Percentiles rank a stretch among this genome's conserved stretches.
Conservation (phyloP, 495 filamentous ascomycete species). For the Penicillium alfredii region DNA sequence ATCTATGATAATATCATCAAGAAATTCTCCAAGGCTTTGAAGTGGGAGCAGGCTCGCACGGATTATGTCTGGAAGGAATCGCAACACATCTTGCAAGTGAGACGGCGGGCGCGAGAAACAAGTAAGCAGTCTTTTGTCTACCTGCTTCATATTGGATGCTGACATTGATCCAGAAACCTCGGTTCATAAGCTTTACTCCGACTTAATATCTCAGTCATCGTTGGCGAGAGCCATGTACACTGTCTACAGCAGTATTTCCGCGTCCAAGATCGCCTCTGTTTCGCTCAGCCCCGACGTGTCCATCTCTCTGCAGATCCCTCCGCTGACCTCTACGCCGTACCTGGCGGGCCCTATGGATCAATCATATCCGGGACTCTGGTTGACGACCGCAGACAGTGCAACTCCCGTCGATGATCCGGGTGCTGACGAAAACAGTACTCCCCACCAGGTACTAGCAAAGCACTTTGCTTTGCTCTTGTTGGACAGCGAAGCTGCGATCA, state of each 20-base stretch:
- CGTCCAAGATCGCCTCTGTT: slow-evolving; percentile 72
- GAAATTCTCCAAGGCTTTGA: slow-evolving; percentile 82
- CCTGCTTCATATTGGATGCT: background rate
- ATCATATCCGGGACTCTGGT: slow-evolving; percentile 66
- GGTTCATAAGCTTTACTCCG: slow-evolving; percentile 37
- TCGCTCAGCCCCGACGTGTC: slow-evolving; percentile 53
- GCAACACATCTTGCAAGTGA: slow-evolving; percentile 66
- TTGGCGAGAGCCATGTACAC: slow-evolving; percentile 78
- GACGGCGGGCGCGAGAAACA: slow-evolving; percentile 71
- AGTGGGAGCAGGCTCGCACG: slow-evolving; percentile 80
- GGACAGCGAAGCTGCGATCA: slow-evolving; percentile 73
- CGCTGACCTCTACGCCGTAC: slow-evolving; percentile 67
- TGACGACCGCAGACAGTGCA: slow-evolving; percentile 78
- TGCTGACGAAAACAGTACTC: slow-evolving; percentile 46
- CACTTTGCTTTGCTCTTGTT: slow-evolving; percentile 84
- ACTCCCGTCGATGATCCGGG: slow-evolving; percentile 56
- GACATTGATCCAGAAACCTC: slow-evolving; percentile 27
- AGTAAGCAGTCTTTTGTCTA: slow-evolving; percentile 39
- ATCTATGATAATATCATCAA: slow-evolving; percentile 85
- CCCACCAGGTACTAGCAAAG: slow-evolving; percentile 60
- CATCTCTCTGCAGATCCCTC: slow-evolving; percentile 81
- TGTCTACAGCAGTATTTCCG: slow-evolving; percentile 72
- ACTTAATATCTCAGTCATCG: slow-evolving; percentile 69
- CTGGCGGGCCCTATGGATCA: slow-evolving; percentile 61
- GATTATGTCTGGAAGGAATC: slow-evolving; percentile 86